Evolutionary conservation across 768 basidiomycete genomes (phyloP), one percentile per base, ranked within the genome.

Genomic region (Tulasnella sp.): DNA sequence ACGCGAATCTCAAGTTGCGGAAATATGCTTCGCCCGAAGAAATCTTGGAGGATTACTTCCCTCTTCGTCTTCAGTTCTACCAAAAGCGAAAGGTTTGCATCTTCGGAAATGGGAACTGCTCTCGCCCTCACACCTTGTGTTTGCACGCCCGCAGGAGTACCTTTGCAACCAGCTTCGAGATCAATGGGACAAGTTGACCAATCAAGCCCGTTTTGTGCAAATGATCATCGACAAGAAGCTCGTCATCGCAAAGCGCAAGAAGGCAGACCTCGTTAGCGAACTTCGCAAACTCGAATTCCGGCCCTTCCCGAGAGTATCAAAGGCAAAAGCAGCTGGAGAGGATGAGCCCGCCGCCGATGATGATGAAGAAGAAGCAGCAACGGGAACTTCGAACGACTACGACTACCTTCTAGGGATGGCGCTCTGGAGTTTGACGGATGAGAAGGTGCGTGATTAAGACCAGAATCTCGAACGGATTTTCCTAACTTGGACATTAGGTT

Each of bases 381-480:
- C 81, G 5, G 86, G 85, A 54, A 83, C 84, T 14, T 79, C 84
- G 5, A 86, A 86, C 37, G 96, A 98, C 83, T 99, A 86, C 81
- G 96, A 99, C 81, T 99, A 99, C 83, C 84, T 99, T 72, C 85
- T 99, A 77, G 90, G 93, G 19, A 99, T 99, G 97, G 85, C 94
- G 1, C 97, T 99, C 81, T 96, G 89, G 86, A 97, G 91, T 84
- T 85, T 99, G 85, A 99, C 97, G 0, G 91, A 88, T 80, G 97
- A 99, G 84, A 96, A 91, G 89, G 94, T 92, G 64, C 14, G 82
- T 54, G 0, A 71, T 22, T 67, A 8, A 22, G 9, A 38, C 64
- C 19, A 11, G 70, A 40, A 37, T 15, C 15, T 45, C 19, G 29
- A 25, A 22, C 4, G 12, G 31, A 12, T 14, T 45, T 58, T 29